These are phyloP conservation scores for Coemansia furcata DNA, from an alignment of 192 early-diverging fungal species.

Conservation along the genomic window DNA sequence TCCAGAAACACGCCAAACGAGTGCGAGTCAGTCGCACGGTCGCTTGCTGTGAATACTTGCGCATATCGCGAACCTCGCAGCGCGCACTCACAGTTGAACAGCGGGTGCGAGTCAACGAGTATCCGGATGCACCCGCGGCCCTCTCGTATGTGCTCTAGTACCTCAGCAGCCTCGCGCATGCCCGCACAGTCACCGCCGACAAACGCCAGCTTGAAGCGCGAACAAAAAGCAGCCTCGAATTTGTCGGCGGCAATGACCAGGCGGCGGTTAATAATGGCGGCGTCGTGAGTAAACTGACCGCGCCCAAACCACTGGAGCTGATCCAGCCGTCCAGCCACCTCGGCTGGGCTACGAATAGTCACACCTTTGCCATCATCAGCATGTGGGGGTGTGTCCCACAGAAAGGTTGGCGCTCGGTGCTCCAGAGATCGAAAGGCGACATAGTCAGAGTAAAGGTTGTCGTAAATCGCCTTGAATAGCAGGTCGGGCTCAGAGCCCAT, in stretches of 20 bases:
- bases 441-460: constrained; percentile 26
- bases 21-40: constrained; percentile 13
- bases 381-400: not conserved
- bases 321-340: constrained; percentile 39
- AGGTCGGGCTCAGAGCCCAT: constrained; percentile 32
- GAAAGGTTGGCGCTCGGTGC: not conserved
- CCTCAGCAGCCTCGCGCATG: constrained; percentile 18
- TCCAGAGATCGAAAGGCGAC: constrained; percentile 22
- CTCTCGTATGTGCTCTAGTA: constrained; percentile 31
- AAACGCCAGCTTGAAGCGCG: constrained; percentile 23
- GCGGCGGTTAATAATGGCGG: constrained; percentile 20
- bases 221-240: constrained; percentile 25
- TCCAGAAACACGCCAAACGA: constrained; percentile 32
- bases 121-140: constrained; percentile 39
- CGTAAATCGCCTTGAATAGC: constrained; percentile 46
- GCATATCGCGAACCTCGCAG: not conserved
- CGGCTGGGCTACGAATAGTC: constrained; percentile 1
- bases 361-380: not conserved
- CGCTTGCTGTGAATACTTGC: not conserved
- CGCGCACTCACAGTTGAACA: constrained; percentile 19
- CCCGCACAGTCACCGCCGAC: constrained; percentile 6
- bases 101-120: constrained; percentile 31
- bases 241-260: constrained; percentile 19
- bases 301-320: constrained; percentile 52
- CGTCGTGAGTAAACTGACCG: constrained; percentile 14